Evolutionary conservation across 208 protist species (phyloP).

Genomic region (Acanthamoeba castellanii): DNA sequence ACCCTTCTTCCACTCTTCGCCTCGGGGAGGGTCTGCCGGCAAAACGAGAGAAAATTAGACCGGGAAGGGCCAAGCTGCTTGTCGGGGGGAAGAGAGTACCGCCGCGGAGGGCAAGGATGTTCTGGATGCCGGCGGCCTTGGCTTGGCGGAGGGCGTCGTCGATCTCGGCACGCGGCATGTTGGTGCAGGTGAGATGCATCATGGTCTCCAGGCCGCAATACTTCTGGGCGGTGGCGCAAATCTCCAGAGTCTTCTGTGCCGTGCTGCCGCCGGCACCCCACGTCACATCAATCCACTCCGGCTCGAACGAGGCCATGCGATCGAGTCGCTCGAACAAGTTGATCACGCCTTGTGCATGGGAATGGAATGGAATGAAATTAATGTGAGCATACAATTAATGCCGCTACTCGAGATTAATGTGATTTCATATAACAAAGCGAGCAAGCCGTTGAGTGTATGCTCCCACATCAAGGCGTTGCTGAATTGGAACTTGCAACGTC

Average conservation of each 20-base stretch:
- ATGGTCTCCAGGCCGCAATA: conserved; percentile 92
- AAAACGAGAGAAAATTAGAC: conserved; percentile 20
- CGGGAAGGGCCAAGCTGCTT: not conserved
- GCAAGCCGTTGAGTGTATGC: no score
- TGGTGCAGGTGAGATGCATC: conserved; percentile 97
- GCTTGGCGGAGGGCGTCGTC: conserved; percentile 90
- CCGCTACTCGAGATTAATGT: no score
- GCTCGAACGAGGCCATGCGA: conserved; percentile 91
- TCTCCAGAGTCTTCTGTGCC: conserved; percentile 91
- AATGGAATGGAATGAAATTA: no score
- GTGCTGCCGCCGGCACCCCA: conserved; percentile 96
- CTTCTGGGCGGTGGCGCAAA: conserved; percentile 91
- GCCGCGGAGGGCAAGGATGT: conserved; percentile 97
- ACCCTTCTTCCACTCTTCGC: conserved; percentile 85
- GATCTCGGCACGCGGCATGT: conserved; percentile 92
- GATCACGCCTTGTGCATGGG: conserved; percentile 84
- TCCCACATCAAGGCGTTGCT: no score
- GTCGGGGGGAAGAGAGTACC: conserved; percentile 75
- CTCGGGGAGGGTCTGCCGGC: conserved; percentile 86
- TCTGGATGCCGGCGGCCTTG: conserved; percentile 94
- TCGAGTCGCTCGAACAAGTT: conserved; percentile 92
- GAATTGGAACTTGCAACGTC: no score
- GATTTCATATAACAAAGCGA: no score
- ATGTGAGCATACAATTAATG: no score
- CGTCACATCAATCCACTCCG: conserved; percentile 96